A percentile compares a stretch with the other conserved stretches of the same genome.
These are phyloP conservation scores for Austroboletus rostrupii DNA, from an alignment of 1,284 basidiomycete genomes.

Conservation along the genomic window DNA sequence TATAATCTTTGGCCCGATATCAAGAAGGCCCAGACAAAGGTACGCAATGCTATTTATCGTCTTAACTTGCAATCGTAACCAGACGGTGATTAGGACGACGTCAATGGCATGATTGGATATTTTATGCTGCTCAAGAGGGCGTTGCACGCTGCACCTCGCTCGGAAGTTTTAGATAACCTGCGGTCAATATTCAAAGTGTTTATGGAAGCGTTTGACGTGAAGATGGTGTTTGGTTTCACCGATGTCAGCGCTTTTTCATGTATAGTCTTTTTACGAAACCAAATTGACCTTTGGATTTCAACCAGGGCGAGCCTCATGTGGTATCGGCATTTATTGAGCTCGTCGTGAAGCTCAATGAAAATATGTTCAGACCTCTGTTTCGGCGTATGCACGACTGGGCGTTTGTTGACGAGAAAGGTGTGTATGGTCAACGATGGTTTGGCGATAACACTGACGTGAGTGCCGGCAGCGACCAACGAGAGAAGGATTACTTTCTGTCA, in stretches of 20 bases:
- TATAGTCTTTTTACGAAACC: background rate
- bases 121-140: conserved; percentile 66
- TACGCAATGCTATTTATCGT: conserved; percentile 20
- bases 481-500: conserved; percentile 71
- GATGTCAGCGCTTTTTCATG: conserved; percentile 29
- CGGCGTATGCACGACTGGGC: conserved; percentile 95
- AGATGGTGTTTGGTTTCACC: conserved; percentile 29
- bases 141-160: conserved; percentile 61
- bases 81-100: conserved; percentile 13
- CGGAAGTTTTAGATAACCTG: conserved; percentile 66
- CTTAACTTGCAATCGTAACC: background rate
- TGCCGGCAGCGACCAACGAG: conserved; percentile 33
- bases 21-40: conserved; percentile 33
- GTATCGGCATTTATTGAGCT: conserved; percentile 83
- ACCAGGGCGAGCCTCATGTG: conserved; percentile 50
- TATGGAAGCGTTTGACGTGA: conserved; percentile 73
- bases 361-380: conserved; percentile 90
- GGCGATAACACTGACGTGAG: background rate
- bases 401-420: conserved; percentile 58
- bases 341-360: conserved; percentile 91
- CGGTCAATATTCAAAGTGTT: conserved; percentile 79
- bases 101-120: conserved; percentile 46
- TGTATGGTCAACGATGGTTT: conserved; percentile 15
- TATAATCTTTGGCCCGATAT: conserved; percentile 51
- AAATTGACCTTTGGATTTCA: background rate